These are phyloP conservation scores for Pseudonectria foliicola DNA, from an alignment of 2,329 filamentous ascomycete genomes.

Conservation along the genomic window DNA sequence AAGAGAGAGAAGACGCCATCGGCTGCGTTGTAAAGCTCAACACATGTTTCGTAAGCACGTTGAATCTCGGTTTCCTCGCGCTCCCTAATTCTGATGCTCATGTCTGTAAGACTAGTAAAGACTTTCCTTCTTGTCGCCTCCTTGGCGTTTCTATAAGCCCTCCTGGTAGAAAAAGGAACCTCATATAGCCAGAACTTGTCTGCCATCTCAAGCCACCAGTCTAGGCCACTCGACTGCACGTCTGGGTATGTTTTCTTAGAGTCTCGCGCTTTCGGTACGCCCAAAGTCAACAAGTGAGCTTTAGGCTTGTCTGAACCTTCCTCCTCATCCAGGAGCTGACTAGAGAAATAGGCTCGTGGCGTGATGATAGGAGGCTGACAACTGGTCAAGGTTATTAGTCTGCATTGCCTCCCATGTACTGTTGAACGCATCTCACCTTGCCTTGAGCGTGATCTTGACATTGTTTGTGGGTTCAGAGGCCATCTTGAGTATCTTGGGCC, in stretches of 20 bases:
- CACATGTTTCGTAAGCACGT: conserved; percentile 23
- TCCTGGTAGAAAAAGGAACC: conserved; percentile 20
- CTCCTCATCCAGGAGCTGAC: conserved; percentile 7
- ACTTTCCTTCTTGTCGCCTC: conserved; percentile 16
- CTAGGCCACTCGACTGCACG: conserved; percentile 6
- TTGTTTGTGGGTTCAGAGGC: conserved; percentile 13
- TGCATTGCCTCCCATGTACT: not conserved
- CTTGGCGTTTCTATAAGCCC: conserved; percentile 22
- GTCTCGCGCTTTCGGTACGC: no score
- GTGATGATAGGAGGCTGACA: conserved; percentile 7
- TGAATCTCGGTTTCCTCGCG: conserved; percentile 16
- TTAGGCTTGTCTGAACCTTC: not conserved
- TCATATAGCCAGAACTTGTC: conserved; percentile 22
- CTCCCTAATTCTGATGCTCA: conserved; percentile 16
- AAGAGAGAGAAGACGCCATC: conserved; percentile 36
- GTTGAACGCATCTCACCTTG: conserved; percentile 6
- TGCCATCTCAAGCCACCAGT: conserved; percentile 17
- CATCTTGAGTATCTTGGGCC: conserved; percentile 25
- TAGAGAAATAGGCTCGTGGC: conserved; percentile 8
- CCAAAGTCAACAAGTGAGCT: conserved; percentile 15
- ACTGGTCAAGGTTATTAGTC: not conserved
- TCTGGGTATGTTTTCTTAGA: not conserved
- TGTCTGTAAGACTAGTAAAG: conserved; percentile 16
- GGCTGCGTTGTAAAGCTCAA: conserved; percentile 35
- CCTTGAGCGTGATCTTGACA: conserved; percentile 19